These are phyloP conservation scores for Symbiodinium pilosum DNA, from an alignment of 73 alveolate genomes.

Conservation along the genomic window DNA sequence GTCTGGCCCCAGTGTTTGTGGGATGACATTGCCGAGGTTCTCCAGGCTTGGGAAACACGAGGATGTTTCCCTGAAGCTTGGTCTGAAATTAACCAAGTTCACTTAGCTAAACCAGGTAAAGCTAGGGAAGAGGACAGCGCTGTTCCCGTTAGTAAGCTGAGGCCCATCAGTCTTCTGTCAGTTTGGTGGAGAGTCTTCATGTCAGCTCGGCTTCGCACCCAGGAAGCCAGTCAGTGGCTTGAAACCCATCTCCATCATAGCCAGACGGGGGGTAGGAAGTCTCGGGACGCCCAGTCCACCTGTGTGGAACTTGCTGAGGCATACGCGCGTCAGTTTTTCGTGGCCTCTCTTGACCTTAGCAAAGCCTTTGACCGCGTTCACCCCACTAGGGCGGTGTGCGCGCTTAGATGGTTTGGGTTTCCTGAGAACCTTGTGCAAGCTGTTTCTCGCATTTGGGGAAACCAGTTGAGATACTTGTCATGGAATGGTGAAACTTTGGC, in stretches of 20 bases:
- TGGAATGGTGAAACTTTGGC: neutral
- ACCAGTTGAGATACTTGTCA: neutral
- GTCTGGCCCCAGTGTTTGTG: neutral
- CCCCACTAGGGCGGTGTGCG: neutral
- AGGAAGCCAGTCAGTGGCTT: neutral
- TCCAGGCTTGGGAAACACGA: neutral
- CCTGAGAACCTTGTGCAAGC: neutral
- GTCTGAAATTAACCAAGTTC: neutral
- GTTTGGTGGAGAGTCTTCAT: neutral
- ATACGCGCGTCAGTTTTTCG: neutral
- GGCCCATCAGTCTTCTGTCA: neutral
- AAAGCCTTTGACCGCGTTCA: neutral
- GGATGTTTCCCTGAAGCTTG: neutral
- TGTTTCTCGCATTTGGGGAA: neutral
- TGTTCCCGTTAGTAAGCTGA: neutral
- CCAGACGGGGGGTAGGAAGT: slow-evolving; percentile 14
- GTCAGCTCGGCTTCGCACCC: neutral
- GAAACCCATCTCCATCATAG: neutral
- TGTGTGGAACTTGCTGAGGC: neutral
- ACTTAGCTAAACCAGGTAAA: neutral
- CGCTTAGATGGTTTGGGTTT: neutral
- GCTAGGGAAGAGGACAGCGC: neutral
- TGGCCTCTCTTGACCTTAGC: neutral
- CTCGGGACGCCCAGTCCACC: neutral
- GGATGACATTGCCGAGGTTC: neutral